Evolutionary conservation across 164 flowering plant species (phyloP), one percentile per base, ranked within the genome.

Genomic region (Santalum album): DNA sequence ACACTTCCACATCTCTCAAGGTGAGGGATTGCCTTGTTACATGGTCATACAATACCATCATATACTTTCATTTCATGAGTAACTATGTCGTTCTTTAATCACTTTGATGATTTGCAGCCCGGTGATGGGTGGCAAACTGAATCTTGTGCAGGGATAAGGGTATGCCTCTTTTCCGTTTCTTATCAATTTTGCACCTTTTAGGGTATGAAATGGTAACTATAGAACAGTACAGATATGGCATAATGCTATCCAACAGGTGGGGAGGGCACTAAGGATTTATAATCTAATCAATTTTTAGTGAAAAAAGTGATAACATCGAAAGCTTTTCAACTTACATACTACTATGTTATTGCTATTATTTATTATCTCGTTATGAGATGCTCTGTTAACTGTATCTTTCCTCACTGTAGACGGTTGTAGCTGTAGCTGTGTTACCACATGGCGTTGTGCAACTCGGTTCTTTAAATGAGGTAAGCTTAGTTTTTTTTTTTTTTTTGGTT

Each of bases 401-500:
- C n/a, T n/a, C n/a, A 61, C 10, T 75, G 71, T 62, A 87, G 96
- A 84, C 96, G 17, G 64, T 77, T 66, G 77, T 70, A 61, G 75
- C 79, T 59, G 80, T 78, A 35, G 76, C 89, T 66, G 87, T 80
- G 54, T 71, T 69, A 60, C 96, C 96, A 22, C 72, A 68, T 67
- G 91, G 91, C 55, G 96, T 84, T 65, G 73, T 87, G 39, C 89
- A 84, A 66, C 89, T 84, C 61, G 96, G 91, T 45, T 84, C 96
- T 53, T 42, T 82, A 11, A 66, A 79, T 56, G 68, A 65, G 54
- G 96, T 84, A 75, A 75, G 79, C n/a, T 43, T 20, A 4, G 7
- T 11, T 36, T 12, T 36, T 6, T 36, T 36, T 36, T 36, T 2
- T 36, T n/a, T n/a, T n/a, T n/a, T n/a, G n/a, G n/a, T n/a, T n/a